These are phyloP conservation scores for Aspergillus haitiensis DNA, from an alignment of 495 filamentous ascomycete species.

Conservation along the genomic window DNA sequence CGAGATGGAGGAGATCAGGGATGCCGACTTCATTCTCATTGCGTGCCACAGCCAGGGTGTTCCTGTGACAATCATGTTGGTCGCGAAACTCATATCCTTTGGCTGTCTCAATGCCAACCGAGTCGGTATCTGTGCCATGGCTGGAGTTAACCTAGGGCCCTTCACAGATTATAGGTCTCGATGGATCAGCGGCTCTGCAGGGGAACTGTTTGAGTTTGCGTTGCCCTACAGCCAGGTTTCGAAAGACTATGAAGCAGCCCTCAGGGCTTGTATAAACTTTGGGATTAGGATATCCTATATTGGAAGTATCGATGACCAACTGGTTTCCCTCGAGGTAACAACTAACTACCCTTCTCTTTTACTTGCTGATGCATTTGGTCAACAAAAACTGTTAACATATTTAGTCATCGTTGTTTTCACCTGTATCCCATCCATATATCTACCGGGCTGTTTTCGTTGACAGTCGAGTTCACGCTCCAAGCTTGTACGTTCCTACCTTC, in stretches of 20 bases:
- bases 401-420: slow-evolving; percentile 81
- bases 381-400: slow-evolving; percentile 22
- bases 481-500: slow-evolving; percentile 60
- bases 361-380: not conserved
- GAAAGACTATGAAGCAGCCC: slow-evolving; percentile 72
- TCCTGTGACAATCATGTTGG: slow-evolving; percentile 88
- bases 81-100: slow-evolving; percentile 83
- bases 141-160: slow-evolving; percentile 90
- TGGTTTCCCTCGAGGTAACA: slow-evolving; percentile 82
- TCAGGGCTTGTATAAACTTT: slow-evolving; percentile 69
- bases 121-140: slow-evolving; percentile 88
- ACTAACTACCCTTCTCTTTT: not conserved
- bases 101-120: slow-evolving; percentile 67
- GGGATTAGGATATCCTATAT: slow-evolving; percentile 81
- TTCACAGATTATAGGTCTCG: slow-evolving; percentile 84
- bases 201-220: slow-evolving; percentile 91
- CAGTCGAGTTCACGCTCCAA: slow-evolving; percentile 85
- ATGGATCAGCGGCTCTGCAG: slow-evolving; percentile 81
- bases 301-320: slow-evolving; percentile 94
- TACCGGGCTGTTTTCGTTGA: slow-evolving; percentile 94
- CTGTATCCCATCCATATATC: slow-evolving; percentile 84
- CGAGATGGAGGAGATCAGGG: slow-evolving; percentile 87
- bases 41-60: slow-evolving; percentile 96
- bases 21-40: slow-evolving; percentile 84
- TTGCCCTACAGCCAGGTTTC: slow-evolving; percentile 76